Base-by-base conservation (phyloP, 352 stramenopile species). In the Phytophthora fragariae region DNA sequence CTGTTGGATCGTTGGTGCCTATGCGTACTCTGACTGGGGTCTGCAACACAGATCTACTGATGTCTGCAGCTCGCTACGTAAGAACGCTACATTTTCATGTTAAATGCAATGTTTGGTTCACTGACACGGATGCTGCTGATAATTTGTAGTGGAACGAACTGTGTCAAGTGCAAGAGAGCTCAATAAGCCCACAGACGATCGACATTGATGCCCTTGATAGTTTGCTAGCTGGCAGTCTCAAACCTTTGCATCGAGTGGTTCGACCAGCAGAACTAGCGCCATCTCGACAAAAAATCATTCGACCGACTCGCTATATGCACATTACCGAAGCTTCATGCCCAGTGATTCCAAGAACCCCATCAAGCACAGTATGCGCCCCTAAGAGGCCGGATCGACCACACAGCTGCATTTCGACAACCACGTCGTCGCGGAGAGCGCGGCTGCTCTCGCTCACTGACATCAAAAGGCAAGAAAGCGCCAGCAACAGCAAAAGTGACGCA, bases 201-300 rank as follows among this genome's bases (percentile, higher is more conserved):
- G 85, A 92, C 49, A 82, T 92, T n/a, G 82, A 92, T 19, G 79
- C 76, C 14, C 59, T 92, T 5, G 85, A 92, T 24, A 80, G 68
- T 12, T 80, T 92, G 49, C 73, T 91, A 9, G 72, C 67, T 31
- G 69, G 56, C 9, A 75, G 41, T 66, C 70, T 77, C 24, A 73
- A 77, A 19, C 52, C 69, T 44, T 68, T 31, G 17, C 37, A 69
- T 15, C 62, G 53, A 1, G 27, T 58, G 15, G 19, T 14, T 60
- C 52, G 31, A 57, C 29, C 62, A 47, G 49, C 24, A 44, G 53
- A 44, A 24, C 27, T 64, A 65, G 3, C n/a, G 15, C 31, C 55
- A 49, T 35, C 59, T 17, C 29, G 39, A 72, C 61, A 56, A 63
- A 57, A 49, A 56, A 68, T 66, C 24, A 39, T 70, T 44, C 46